Evolutionary conservation across 257 asterid genomes (phyloP), one percentile per base, ranked within the genome.

Genomic region (Solanum virginianum): DNA sequence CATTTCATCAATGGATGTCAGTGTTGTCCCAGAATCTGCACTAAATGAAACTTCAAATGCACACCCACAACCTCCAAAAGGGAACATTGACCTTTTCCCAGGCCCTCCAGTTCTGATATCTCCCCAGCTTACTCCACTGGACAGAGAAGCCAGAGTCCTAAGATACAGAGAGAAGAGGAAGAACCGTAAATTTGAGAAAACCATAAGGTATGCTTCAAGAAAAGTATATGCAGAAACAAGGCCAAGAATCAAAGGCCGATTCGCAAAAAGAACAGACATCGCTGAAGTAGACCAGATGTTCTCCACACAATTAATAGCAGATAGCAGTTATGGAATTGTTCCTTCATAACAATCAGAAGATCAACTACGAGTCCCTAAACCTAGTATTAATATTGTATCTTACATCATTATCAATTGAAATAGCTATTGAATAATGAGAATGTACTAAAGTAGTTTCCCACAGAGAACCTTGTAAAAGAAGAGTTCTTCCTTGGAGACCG

Each of bases 141-240:
- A 94, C 68, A 90, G 97, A 84, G 98, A 92, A 65, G 98, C 98
- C 3, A 87, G 98, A 68, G 98, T 95, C 20, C 26, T 93, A 32
- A 91, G 97, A 86, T 95, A 94, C 89, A 86, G 94, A 81, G 98
- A 95, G 93, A 95, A 95, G 93, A 95, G 94, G 90, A 95, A 92
- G 90, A 90, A 85, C 11, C 88, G 98, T 39, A 95, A 89, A 81
- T 95, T 95, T 55, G 96, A 95, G 86, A 95, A 94, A 90, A 93
- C 97, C 16, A 95, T 95, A 6, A 75, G 98, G 84, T 95, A 95
- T n/a, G 98, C 98, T 0, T 94, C 98, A 6, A 85, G 98, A 84
- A 95, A 95, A 88, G 98, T 98, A 7, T 95, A 95, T 54, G 98
- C 98, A 15, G 98, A 95, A 62, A 94, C 92, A 1, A 88, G 97